A percentile compares a stretch with the other conserved stretches of the same genome.
phyloP scores from a whole-genome alignment of 345 rosid genomes.

The Eucalyptus polyanthemos region DNA sequence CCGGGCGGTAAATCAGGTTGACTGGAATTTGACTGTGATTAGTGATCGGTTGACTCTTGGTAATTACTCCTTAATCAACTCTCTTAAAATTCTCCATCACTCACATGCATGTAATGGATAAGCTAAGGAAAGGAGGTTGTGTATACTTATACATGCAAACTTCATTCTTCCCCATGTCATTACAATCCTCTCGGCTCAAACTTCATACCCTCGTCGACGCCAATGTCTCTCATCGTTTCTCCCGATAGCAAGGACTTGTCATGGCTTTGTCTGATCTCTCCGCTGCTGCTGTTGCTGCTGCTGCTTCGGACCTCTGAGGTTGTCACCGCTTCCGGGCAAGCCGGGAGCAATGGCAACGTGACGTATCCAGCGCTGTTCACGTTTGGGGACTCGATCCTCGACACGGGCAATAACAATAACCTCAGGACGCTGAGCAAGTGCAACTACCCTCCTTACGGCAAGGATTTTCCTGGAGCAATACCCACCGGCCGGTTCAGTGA shows the following conservation, averaged over 20 bases:
- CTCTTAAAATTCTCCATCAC: background rate
- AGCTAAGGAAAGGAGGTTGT: background rate
- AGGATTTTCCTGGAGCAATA: conserved; percentile 8
- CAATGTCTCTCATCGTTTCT: background rate
- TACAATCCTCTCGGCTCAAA: background rate
- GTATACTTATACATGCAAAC: background rate
- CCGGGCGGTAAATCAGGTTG: background rate
- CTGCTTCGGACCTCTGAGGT: background rate
- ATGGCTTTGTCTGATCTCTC: background rate
- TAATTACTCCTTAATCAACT: background rate
- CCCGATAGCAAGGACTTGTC: background rate
- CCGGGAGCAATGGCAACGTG: background rate
- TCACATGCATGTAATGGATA: background rate
- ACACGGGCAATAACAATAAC: conserved; percentile 25
- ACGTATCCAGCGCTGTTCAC: conserved; percentile 6
- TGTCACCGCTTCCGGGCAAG: background rate
- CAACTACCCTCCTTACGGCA: conserved; percentile 34
- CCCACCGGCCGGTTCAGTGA: conserved; percentile 25
- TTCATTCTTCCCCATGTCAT: background rate
- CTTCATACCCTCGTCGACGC: background rate
- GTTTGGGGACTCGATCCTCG: conserved; percentile 34
- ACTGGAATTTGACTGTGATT: background rate
- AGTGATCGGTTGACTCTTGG: background rate
- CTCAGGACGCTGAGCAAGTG: conserved; percentile 2
- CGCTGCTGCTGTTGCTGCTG: background rate